Evolutionary conservation across 1,139 yeast species (phyloP), one percentile per base, ranked within the genome.

Genomic region (Torulaspora globosa): DNA sequence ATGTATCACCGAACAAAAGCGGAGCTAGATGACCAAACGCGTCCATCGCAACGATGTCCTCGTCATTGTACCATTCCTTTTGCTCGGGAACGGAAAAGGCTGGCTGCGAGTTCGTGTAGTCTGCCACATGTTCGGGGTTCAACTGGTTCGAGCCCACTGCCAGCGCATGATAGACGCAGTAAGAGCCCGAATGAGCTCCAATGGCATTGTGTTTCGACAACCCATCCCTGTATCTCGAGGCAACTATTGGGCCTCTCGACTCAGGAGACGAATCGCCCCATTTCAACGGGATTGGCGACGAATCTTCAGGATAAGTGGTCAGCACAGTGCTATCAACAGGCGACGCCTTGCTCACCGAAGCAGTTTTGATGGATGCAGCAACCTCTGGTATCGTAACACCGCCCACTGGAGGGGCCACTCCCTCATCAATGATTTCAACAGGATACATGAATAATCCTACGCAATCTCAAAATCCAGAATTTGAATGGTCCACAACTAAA

Each of bases 11-110:
- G 57, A 68, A 79, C 32, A 76, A 49, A 77, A 80, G 76, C 3
- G 84, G 84, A 5, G 81, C 78, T 49, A 78, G 61, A 55, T 79
- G 84, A 26, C 84, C 84, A 57, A 72, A 76, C 18, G 83, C 82
- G 57, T 79, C 84, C 72, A 79, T 66, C 1, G 83, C 72, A 21
- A 78, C 83, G 51, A 79, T 78, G 60, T 79, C 79, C 52, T 73
- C 74, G 18, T 66, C 59, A 44, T 71, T 76, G 36, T 69, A 66
- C 84, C 84, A 79, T 50, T 74, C 76, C 16, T 75, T 71, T 50
- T 73, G 75, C 40, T 75, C 78, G 8, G 73, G 73, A 52, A 79
- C 68, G 21, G 73, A 58, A 43, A 76, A 76, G 6, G 80, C 80
- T n/a, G 84, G 84, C 57, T 79, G 75, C 16, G 83, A 73, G 58